These are phyloP conservation scores for Aspergillus sp. DNA, from an alignment of 2,329 filamentous ascomycete species.

Conservation along the genomic window DNA sequence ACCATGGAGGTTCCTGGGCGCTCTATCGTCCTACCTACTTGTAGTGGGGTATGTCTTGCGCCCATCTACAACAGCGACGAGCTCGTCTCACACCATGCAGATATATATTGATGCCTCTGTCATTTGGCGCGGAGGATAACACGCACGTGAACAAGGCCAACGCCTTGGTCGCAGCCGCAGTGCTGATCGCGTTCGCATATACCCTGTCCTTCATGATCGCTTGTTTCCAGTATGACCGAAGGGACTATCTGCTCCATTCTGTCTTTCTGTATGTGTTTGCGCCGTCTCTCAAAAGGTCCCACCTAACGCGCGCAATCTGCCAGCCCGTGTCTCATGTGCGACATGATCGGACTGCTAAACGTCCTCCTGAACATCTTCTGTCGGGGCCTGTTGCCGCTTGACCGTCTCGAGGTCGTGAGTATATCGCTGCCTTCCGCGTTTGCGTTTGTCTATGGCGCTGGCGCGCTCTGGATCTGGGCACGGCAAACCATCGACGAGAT, in stretches of 20 bases:
- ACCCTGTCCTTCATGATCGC: slow-evolving; percentile 24
- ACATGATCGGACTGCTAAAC: slow-evolving; percentile 33
- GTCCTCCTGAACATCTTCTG: slow-evolving; percentile 32
- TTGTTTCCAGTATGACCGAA: slow-evolving; percentile 23
- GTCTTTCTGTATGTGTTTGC: slow-evolving; percentile 28
- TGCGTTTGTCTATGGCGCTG: slow-evolving; percentile 26
- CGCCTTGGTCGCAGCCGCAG: slow-evolving; percentile 24
- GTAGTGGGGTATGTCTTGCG: slow-evolving; percentile 28
- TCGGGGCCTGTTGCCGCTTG: slow-evolving; percentile 27
- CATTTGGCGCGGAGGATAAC: slow-evolving; percentile 22
- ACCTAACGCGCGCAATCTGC: slow-evolving; percentile 2
- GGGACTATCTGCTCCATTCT: slow-evolving; percentile 27
- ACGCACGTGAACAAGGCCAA: slow-evolving; percentile 22
- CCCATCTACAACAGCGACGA: not conserved
- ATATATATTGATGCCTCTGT: slow-evolving; percentile 30
- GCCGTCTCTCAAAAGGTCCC: not conserved
- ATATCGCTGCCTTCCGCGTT: slow-evolving; percentile 29
- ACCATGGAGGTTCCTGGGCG: slow-evolving; percentile 26
- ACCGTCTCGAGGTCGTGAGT: slow-evolving; percentile 22
- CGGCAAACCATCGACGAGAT: slow-evolving; percentile 12
- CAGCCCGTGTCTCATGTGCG: slow-evolving; percentile 25
- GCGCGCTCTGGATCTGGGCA: slow-evolving; percentile 26
- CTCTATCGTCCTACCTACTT: slow-evolving; percentile 25
- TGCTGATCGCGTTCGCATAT: slow-evolving; percentile 28
- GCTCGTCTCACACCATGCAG: slow-evolving; percentile 11